Base-by-base conservation (phyloP, 768 basidiomycete genomes). In the Boletus sp. region DNA sequence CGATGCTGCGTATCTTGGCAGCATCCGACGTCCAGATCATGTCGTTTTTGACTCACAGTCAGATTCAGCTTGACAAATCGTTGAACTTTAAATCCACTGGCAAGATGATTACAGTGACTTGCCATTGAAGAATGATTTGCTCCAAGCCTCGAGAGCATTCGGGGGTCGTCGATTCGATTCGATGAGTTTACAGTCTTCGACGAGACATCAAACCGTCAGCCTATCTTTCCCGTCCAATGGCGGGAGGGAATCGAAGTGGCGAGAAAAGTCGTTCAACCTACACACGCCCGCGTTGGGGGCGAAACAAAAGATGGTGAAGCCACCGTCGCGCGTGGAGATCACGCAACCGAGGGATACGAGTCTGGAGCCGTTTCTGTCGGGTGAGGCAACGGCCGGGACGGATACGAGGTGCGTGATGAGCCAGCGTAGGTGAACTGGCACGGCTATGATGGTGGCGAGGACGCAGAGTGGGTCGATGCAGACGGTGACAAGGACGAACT, bases 361-460 rank as follows among this genome's bases (percentile, higher is more conserved):
- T 59, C 89, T 88, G 0, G 90, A 91, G 73, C 79, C 82, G 42
- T 86, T 84, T 8, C 84, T 85, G 1, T 85, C 83, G n/a, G 88
- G 88, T 1, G 90, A 92, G 67, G 88, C 89, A 70, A 90, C 86
- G 1, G 88, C 89, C 1, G 89, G 88, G 90, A 89, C 64, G 82
- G 74, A 15, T 75, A 72, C 55, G 74, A 75, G 10, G 71, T 70
- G 18, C 66, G 68, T 15, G 77, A 78, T 36, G 78, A 79, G 33
- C 76, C 76, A 7, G 73, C 67, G n/a, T 75, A 73, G 56, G 70
- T 68, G 46, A 64, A 70, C 36, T 70, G 57, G 53, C 65, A 57
- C 24, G 58, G 58, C 1, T 49, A 50, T 33, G 58, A 47, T 0
- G 60, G 20, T 6, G 80, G 79, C 40, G 77, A 80, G 7, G 24